These are phyloP conservation scores for Rhizoctonia solani DNA, from an alignment of 1,284 basidiomycete genomes.

Conservation along the genomic window DNA sequence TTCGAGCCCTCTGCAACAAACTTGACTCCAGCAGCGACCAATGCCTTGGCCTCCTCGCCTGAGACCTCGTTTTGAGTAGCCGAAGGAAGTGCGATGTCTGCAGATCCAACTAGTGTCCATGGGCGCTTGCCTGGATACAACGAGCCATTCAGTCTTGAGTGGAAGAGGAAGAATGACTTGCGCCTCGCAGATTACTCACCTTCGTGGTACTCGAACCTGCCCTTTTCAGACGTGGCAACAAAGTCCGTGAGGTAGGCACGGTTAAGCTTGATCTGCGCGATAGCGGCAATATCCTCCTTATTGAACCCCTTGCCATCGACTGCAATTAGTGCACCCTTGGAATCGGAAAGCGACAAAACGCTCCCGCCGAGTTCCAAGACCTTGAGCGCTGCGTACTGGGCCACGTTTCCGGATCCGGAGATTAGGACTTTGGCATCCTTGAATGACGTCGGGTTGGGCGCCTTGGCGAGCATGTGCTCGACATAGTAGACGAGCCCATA, in stretches of 20 bases:
- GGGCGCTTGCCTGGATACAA: conserved; percentile 57
- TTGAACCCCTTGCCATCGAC: conserved; percentile 59
- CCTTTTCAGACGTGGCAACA: conserved; percentile 44
- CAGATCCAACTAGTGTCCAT: conserved; percentile 69
- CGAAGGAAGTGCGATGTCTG: conserved; percentile 75
- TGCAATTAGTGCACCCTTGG: conserved; percentile 71
- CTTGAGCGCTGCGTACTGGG: conserved; percentile 80
- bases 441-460: conserved; percentile 49
- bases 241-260: conserved; percentile 63
- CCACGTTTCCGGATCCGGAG: conserved; percentile 75
- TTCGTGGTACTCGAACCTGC: conserved; percentile 66
- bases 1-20: conserved; percentile 82
- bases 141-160: background rate
- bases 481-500: conserved; percentile 83
- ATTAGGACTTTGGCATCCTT: conserved; percentile 61
- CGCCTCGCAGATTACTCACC: conserved; percentile 47
- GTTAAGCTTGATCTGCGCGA: conserved; percentile 67
- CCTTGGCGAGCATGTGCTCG: conserved; percentile 57
- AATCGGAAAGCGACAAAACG: conserved; percentile 80
- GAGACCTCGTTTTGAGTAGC: conserved; percentile 84
- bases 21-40: conserved; percentile 69
- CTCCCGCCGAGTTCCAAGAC: conserved; percentile 77
- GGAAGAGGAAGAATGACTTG: conserved; percentile 19
- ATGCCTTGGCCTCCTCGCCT: conserved; percentile 69
- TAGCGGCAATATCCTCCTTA: conserved; percentile 58